Evolutionary conservation across 805 yeast genomes (phyloP), one percentile per base, ranked within the genome.

Genomic region (Ogataea polymorpha): DNA sequence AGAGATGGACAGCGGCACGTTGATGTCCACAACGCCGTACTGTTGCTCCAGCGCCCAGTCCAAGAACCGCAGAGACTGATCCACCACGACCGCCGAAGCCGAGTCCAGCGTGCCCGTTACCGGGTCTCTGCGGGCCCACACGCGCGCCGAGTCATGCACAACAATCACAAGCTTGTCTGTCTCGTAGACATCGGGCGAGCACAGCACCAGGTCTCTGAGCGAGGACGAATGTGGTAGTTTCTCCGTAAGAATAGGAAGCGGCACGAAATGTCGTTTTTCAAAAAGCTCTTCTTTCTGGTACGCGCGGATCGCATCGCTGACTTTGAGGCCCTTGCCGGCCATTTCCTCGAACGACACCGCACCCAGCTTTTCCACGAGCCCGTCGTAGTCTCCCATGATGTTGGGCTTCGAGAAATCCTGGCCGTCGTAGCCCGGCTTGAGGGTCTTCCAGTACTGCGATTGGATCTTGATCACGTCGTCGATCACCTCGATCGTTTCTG

Each of bases 61-160:
- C 6, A 89, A 74, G 41, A 88, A 74, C 51, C 76, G 75, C 24
- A 78, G 58, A 1, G 91, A 80, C 30, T 87, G 81, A 53, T 89
- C 96, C 32, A 86, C 76, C 15, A 88, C 75, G 3, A 86, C 75
- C 2, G 96, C 80, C 1, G 84, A 75, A 33, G 77, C 73, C 12
- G 89, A 71, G 48, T 86, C 87, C 26, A 91, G 75, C 36, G 76
- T 71, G 6, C 98, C 98, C 8, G 85, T 78, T 5, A 80, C 62
- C 0, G 96, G 86, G 58, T 88, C 89, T 28, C 82, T 67, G 50
- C 82, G 79, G 2, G 95, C 96, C 96, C 96, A 89, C 6, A 93
- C 74, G 44, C 88, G 90, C 6, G 96, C 86, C 3, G 97, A 87
- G 55, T 90, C 98, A 62, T 90, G 98, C 14, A 90, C 78, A 6